Evolutionary conservation across 805 yeast genomes (phyloP).

Genomic region (Pichia cabralensis): DNA sequence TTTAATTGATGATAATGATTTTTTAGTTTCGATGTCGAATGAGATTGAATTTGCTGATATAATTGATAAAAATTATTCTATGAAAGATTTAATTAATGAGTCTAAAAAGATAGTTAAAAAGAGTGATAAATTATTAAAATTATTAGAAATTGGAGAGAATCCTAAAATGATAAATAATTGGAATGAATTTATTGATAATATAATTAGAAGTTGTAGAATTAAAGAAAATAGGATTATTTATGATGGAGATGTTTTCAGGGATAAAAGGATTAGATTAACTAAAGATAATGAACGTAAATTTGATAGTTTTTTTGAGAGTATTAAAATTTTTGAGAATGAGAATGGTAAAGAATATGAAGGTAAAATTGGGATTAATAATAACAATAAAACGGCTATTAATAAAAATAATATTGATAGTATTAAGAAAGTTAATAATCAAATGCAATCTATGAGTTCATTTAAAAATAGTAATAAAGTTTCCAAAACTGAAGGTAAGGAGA

Average conservation of each 20-base stretch:
- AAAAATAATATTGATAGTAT: too few relatives aligned
- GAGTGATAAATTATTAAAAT: conserved; percentile 10
- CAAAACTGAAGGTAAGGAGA: too few relatives aligned
- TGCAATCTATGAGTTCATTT: too few relatives aligned
- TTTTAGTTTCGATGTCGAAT: conserved; percentile 35
- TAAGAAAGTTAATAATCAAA: too few relatives aligned
- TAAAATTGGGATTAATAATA: too few relatives aligned
- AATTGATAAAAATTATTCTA: conserved; percentile 13
- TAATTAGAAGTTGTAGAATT: conserved; percentile 5
- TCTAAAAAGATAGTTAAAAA: neutral
- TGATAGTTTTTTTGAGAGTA: too few relatives aligned
- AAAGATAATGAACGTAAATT: too few relatives aligned
- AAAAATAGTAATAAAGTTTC: too few relatives aligned
- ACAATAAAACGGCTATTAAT: too few relatives aligned
- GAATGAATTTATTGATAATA: conserved; percentile 12
- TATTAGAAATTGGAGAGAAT: conserved; percentile 15
- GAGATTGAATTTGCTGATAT: conserved; percentile 19
- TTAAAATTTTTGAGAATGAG: too few relatives aligned
- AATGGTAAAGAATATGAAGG: too few relatives aligned
- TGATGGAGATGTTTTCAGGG: neutral
- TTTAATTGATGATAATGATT: conserved; percentile 54
- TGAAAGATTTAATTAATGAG: conserved; percentile 20
- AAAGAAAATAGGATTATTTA: neutral
- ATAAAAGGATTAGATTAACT: too few relatives aligned
- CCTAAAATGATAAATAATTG: conserved; percentile 12